Evolutionary conservation across 2,329 filamentous ascomycete genomes (phyloP).

Genomic region (Calonectria pteridis): DNA sequence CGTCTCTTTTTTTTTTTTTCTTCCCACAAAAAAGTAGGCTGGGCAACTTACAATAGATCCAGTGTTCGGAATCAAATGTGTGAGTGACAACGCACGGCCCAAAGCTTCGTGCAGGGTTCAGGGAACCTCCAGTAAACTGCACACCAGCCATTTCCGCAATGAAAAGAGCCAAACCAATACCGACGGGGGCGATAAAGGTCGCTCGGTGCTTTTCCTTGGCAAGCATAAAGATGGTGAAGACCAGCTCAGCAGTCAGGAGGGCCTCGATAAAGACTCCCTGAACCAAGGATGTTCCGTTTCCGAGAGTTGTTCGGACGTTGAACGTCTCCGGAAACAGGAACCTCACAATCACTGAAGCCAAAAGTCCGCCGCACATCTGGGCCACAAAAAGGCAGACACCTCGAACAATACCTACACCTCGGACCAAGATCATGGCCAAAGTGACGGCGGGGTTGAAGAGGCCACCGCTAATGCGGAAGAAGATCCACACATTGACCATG

Average conservation of each 20-base stretch:
- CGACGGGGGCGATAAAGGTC: slow-evolving; percentile 62
- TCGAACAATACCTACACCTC: slow-evolving; percentile 60
- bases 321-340: slow-evolving; percentile 59
- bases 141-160: slow-evolving; percentile 60
- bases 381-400: slow-evolving; percentile 61
- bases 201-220: slow-evolving; percentile 62
- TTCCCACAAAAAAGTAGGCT: background rate
- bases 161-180: slow-evolving; percentile 61
- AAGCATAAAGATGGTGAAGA: slow-evolving; percentile 65
- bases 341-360: slow-evolving; percentile 56
- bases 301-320: slow-evolving; percentile 56
- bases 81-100: slow-evolving; percentile 59
- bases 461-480: slow-evolving; percentile 59
- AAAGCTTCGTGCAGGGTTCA: slow-evolving; percentile 62
- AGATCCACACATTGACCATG: slow-evolving; percentile 62
- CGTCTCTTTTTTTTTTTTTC: background rate
- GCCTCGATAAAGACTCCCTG: slow-evolving; percentile 65
- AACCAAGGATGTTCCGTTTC: slow-evolving; percentile 53
- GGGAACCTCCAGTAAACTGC: slow-evolving; percentile 61
- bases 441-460: slow-evolving; percentile 58
- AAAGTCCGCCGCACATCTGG: slow-evolving; percentile 63
- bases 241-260: slow-evolving; percentile 60
- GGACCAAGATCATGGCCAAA: slow-evolving; percentile 64
- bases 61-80: slow-evolving; percentile 58
- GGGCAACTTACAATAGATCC: slow-evolving; percentile 58